Evolutionary conservation across 176 grass and related monocot species (phyloP).

Genomic region (Oryza meridionalis): DNA sequence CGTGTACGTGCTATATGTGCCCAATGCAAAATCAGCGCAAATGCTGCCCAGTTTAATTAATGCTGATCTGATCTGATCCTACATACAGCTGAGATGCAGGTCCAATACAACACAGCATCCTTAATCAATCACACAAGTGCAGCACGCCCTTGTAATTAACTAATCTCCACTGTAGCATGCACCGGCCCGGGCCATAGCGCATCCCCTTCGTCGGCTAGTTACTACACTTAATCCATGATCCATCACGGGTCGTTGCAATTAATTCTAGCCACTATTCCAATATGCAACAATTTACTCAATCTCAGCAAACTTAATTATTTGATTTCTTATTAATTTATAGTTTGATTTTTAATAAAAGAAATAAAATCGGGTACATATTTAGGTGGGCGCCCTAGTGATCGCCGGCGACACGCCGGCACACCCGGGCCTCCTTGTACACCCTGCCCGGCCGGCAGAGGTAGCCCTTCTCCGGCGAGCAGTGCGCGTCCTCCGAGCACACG

Average conservation of each 20-base stretch:
- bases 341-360: too few species aligned
- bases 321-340: neutral
- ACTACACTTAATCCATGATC: too few species aligned
- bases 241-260: too few species aligned
- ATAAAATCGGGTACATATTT: too few species aligned
- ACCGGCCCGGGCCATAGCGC: neutral
- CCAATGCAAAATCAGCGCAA: neutral
- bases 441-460: conserved; percentile 54
- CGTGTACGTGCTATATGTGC: neutral
- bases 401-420: conserved; percentile 34
- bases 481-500: conserved; percentile 51
- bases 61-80: neutral
- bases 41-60: neutral
- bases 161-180: too few species aligned
- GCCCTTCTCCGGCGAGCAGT: conserved; percentile 52
- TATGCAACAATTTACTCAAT: neutral
- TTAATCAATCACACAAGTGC: neutral
- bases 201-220: neutral
- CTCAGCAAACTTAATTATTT: neutral
- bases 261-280: neutral
- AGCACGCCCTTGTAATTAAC: neutral
- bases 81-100: neutral
- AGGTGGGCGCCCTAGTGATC: neutral
- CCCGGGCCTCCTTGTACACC: conserved; percentile 60
- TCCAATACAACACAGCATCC: neutral